These are phyloP conservation scores for Rhododendron henanense DNA, from an alignment of 148 eudicot species.

Conservation along the genomic window DNA sequence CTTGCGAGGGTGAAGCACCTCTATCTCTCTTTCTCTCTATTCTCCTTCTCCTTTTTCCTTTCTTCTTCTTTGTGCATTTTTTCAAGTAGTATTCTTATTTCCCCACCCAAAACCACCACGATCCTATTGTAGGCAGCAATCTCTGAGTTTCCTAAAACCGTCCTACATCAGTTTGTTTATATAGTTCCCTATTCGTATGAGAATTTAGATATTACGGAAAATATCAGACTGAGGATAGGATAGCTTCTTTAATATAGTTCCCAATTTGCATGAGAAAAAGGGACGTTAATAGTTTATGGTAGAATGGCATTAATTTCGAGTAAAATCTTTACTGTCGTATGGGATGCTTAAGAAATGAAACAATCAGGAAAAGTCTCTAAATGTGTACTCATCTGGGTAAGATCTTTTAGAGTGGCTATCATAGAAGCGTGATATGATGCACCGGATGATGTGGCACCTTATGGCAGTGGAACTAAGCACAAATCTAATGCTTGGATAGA, in stretches of 20 bases:
- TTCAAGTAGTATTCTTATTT: too few relatives aligned
- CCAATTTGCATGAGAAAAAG: background rate
- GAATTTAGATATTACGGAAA: background rate
- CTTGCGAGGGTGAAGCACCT: too few relatives aligned
- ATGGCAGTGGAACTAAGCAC: background rate
- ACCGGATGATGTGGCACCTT: background rate
- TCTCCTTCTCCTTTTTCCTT: too few relatives aligned
- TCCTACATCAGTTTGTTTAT: background rate
- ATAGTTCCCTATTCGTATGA: background rate
- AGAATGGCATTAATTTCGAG: background rate
- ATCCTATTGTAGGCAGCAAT: too few relatives aligned
- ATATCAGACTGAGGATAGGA: background rate
- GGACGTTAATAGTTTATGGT: background rate
- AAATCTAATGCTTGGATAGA: background rate
- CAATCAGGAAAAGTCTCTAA: background rate
- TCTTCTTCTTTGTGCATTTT: too few relatives aligned
- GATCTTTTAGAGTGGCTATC: background rate
- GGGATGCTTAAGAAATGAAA: background rate
- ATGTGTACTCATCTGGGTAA: background rate
- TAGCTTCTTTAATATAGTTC: background rate
- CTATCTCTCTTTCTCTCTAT: too few relatives aligned
- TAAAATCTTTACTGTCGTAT: background rate
- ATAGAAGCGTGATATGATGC: background rate
- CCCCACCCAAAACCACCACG: too few relatives aligned
- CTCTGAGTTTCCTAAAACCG: too few relatives aligned